Conservation (phyloP, 2,329 filamentous ascomycete species). For the Neurospora sp. region DNA sequence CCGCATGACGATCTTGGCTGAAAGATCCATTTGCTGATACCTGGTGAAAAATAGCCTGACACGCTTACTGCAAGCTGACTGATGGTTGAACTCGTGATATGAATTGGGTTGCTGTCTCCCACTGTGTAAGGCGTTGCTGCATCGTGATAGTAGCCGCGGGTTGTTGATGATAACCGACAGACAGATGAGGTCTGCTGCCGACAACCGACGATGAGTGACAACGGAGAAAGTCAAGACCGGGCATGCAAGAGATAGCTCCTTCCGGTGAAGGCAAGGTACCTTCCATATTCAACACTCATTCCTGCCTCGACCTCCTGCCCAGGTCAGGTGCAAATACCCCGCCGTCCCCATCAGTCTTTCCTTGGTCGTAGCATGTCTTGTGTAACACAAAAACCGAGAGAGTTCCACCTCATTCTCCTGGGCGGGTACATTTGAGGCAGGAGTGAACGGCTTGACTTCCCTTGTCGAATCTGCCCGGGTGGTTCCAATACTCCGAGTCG, state of each 20-base stretch:
- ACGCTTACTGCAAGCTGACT: neutral
- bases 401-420: neutral
- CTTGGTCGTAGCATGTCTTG: neutral
- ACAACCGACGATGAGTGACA: neutral
- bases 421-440: neutral
- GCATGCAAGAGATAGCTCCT: neutral
- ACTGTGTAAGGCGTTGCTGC: neutral
- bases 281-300: neutral
- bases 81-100: neutral
- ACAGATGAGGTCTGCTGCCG: neutral
- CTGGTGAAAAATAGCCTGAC: neutral
- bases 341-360: neutral
- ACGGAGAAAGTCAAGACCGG: neutral
- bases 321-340: neutral
- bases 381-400: neutral
- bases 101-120: neutral
- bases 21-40: neutral
- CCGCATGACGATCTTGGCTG: neutral
- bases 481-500: neutral
- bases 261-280: neutral
- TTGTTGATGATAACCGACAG: neutral
- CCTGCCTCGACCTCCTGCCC: neutral
- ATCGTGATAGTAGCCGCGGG: neutral
- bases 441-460: neutral
- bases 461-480: neutral